Base-by-base conservation (phyloP, 2,329 filamentous ascomycete species). In the Leptosphaerulina australis region DNA sequence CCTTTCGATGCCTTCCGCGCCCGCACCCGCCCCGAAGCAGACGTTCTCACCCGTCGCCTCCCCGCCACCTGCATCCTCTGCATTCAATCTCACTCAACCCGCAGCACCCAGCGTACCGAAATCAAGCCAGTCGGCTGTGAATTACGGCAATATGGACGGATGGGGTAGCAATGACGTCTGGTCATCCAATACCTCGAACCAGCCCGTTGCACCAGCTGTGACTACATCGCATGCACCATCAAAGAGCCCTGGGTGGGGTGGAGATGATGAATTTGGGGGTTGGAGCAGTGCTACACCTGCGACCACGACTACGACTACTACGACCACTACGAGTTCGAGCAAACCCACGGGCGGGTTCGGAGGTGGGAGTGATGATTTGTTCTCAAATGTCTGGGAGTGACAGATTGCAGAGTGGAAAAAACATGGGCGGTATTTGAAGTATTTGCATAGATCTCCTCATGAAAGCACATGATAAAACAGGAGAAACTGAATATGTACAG, bases 331-430 rank as follows among this genome's bases (percentile, higher is more conserved):
- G 3, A 52, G 55, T n/a, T 35, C 54, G 17, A 74, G 73, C 11
- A 74, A 80, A 38, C 77, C 86, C 25, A 75, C 81, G 20, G 76
- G 80, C 17, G 83, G 83, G 3, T 70, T 76, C 47, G 86, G 84
- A 45, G 78, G 75, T 22, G 72, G 76, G 24, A 74, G 75, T 40
- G 93, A 97, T 59, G 93, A 97, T 76, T 73, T 97, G 65, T 97
- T 97, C 74, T 91, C 88, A 24, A 97, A 97, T 73, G 93, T 97
- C 39, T 97, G 93, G 93, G 83, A 91, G 76, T 97, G 77, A 30
- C 14, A 5, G 12, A 15, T 31, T 20, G 5, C 17, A 17, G 18
- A 14, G 20, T 28, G 24, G 18, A 33, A 12, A 21, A 1, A 20
- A 18, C 11, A 18, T 35, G 25, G 24, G 22, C 5, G 7, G 24